Conservation (phyloP, 352 stramenopile genomes). For the Phytophthora brassicae region DNA sequence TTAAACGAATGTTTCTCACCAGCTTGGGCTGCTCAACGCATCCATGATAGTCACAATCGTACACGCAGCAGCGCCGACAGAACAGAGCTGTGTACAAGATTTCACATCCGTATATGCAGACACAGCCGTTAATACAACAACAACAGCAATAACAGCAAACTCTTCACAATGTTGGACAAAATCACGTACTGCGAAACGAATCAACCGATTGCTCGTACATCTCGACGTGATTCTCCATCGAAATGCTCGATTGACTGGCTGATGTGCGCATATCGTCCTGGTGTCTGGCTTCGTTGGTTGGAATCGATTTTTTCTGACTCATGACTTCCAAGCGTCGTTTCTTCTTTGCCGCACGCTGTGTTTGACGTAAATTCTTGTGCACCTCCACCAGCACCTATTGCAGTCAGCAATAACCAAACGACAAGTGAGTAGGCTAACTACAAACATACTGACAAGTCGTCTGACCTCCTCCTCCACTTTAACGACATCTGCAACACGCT, state of each 20-base stretch:
- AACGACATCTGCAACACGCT: conserved; percentile 62
- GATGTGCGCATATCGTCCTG: conserved; percentile 4
- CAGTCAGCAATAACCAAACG: conserved; percentile 4
- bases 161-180: background rate
- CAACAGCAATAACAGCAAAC: too few relatives aligned
- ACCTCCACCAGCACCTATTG: conserved; percentile 63
- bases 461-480: conserved; percentile 56
- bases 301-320: conserved; percentile 3
- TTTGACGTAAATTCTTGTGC: conserved; percentile 51
- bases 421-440: background rate
- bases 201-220: conserved; percentile 63
- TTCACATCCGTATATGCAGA: background rate
- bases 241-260: conserved; percentile 18
- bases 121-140: background rate
- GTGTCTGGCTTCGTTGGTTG: background rate
- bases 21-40: conserved; percentile 59
- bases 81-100: conserved; percentile 52
- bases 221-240: conserved; percentile 45
- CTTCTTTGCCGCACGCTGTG: conserved; percentile 44
- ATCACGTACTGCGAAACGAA: conserved; percentile 63
- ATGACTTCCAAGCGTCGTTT: conserved; percentile 30
- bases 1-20: conserved; percentile 20
- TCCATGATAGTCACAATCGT: conserved; percentile 86
- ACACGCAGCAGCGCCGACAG: conserved; percentile 79
- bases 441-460: background rate